Base-by-base conservation (phyloP, 2,329 filamentous ascomycete genomes). In the Penicillium sp. region DNA sequence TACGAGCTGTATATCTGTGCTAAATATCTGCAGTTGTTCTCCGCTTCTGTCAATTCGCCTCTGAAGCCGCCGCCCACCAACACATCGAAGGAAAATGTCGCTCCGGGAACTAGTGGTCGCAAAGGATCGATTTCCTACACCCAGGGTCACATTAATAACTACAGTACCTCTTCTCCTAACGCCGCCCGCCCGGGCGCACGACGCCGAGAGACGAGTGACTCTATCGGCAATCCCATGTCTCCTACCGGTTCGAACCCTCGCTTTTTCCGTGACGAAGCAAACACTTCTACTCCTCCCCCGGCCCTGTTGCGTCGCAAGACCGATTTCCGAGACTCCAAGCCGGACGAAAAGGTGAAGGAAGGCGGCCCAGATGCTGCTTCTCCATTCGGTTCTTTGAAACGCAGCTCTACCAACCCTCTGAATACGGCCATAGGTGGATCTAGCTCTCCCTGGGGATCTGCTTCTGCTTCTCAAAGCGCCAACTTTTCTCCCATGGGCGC, bases 31-130 rank as follows among this genome's bases (percentile, higher is more conserved):
- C 68, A 95, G 87, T 76, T 87, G 55, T 96, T 96, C 71, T 73
- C 83, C 44, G 82, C 81, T 44, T 93, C 95, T 56, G 90, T 98
- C 66, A 98, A 97, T 70, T 96, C 93, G 31, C 87, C 90, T 29
- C 77, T 96, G 59, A 97, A 97, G 72, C 87, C 88, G 7, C 88
- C 88, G 18, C 81, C 83, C 28, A 86, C 88, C 64, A 81, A 76
- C 53, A 69, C 75, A 23, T 78, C 76, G 61, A 92, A 88, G 74
- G 83, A 73, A 70, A 68, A 65, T 50, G 49, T 55, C 28, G 56
- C 49, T 44, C 44, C 64, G n/a, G 56, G 60, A 28, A 78, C 70
- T 52, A 78, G 68, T 69, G 79, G 71, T 68, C 87, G 92, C 49
- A 96, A 95, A 73, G 78, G 84, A 13, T 96, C 91, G 0, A 72